These are phyloP conservation scores for Aspergillus cristatus DNA, from an alignment of 495 filamentous ascomycete species.

Conservation along the genomic window DNA sequence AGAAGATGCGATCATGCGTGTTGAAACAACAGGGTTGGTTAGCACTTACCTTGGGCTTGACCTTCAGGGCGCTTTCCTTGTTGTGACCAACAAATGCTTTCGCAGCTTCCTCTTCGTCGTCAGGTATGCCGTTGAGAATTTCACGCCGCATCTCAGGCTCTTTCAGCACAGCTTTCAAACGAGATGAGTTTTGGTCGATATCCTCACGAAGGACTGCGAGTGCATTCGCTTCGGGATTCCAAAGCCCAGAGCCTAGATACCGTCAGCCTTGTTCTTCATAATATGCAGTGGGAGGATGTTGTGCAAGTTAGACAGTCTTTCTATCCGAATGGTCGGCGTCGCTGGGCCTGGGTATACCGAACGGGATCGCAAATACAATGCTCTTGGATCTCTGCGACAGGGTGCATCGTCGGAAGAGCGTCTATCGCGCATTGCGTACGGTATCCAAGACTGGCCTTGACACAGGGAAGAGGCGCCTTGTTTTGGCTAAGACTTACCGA, in stretches of 20 bases:
- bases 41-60: conserved; percentile 62
- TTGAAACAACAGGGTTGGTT: conserved; percentile 1
- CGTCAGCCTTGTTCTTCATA: too few species aligned
- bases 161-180: conserved; percentile 56
- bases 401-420: too few species aligned
- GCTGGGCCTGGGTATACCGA: too few species aligned
- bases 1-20: too few species aligned
- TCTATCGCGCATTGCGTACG: too few species aligned
- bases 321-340: too few species aligned
- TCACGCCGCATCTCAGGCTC: conserved; percentile 47
- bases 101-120: conserved; percentile 50
- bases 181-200: conserved; percentile 58
- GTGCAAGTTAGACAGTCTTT: too few species aligned
- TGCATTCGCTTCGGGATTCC: conserved; percentile 57
- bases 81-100: conserved; percentile 61
- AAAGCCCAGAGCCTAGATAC: conserved; percentile 63
- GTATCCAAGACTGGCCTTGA: too few species aligned
- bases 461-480: too few species aligned
- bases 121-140: conserved; percentile 50
- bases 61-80: conserved; percentile 66
- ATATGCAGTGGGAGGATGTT: too few species aligned
- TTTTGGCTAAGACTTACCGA: conserved; percentile 39
- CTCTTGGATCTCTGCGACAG: too few species aligned
- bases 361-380: too few species aligned
- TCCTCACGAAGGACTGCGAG: conserved; percentile 58